These are phyloP conservation scores for Millerago galiae DNA, from an alignment of 805 yeast species.

Conservation along the genomic window DNA sequence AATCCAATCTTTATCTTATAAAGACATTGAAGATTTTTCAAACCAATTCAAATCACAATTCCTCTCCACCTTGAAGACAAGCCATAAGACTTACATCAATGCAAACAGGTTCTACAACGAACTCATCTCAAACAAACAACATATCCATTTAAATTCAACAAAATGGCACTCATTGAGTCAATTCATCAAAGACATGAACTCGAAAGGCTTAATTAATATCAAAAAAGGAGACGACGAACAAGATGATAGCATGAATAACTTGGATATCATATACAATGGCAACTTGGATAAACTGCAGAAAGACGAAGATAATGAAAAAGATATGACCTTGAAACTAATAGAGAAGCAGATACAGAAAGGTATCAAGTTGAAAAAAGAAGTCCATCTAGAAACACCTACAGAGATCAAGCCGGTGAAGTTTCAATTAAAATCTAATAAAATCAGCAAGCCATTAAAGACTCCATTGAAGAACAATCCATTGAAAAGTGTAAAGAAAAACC, in stretches of 20 bases:
- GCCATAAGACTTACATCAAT: slow-evolving; percentile 70
- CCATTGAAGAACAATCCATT: slow-evolving; percentile 1
- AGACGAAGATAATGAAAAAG: slow-evolving; percentile 35
- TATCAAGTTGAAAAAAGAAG: not conserved
- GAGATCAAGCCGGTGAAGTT: slow-evolving; percentile 9
- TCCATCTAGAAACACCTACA: not conserved
- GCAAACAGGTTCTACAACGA: slow-evolving; percentile 90
- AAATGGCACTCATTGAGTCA: slow-evolving; percentile 65
- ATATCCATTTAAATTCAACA: slow-evolving; percentile 88
- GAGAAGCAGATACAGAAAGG: slow-evolving; percentile 49
- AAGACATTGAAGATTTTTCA: slow-evolving; percentile 54
- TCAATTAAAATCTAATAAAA: slow-evolving; percentile 14
- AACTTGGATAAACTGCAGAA: slow-evolving; percentile 39
- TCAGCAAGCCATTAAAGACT: slow-evolving; percentile 11
- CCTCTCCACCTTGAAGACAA: slow-evolving; percentile 48
- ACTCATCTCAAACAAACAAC: slow-evolving; percentile 74
- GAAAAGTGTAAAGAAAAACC: not conserved
- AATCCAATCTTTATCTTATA: slow-evolving; percentile 40
- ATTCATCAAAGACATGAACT: slow-evolving; percentile 57
- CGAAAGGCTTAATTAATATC: slow-evolving; percentile 50
- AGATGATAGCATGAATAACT: slow-evolving; percentile 31
- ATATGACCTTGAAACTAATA: slow-evolving; percentile 33
- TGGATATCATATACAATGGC: slow-evolving; percentile 44
- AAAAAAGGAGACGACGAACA: slow-evolving; percentile 25
- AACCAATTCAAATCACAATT: slow-evolving; percentile 57